phyloP scores from a whole-genome alignment of 2,329 filamentous ascomycete genomes.

The Talaromyces funiculosus region DNA sequence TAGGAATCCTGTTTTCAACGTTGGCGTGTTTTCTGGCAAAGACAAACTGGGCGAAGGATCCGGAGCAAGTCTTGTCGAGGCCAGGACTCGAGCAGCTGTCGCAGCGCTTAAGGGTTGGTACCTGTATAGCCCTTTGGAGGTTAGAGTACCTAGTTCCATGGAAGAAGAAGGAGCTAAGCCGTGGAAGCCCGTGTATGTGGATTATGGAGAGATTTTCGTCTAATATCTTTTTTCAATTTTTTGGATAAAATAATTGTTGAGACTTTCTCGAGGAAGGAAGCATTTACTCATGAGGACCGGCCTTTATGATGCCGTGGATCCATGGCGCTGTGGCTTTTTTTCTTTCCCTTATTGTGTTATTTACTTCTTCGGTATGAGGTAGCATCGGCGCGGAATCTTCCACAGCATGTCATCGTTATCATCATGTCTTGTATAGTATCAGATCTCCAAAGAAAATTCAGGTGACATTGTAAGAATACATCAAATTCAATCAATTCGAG shows the following conservation, averaged over 20 bases:
- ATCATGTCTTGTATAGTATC: conserved; percentile 34
- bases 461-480: conserved; percentile 8
- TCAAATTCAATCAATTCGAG: not conserved
- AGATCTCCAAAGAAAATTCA: conserved; percentile 7
- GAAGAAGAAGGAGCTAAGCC: conserved; percentile 55
- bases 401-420: conserved; percentile 13
- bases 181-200: conserved; percentile 64
- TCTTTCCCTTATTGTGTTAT: conserved; percentile 12
- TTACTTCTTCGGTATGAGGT: conserved; percentile 14
- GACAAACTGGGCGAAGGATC: conserved; percentile 92
- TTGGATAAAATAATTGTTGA: conserved; percentile 16
- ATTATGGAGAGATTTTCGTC: conserved; percentile 64
- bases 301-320: conserved; percentile 8
- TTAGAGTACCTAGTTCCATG: conserved; percentile 65
- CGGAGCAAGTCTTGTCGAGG: conserved; percentile 70
- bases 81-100: conserved; percentile 72
- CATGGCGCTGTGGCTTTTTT: conserved; percentile 10
- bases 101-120: conserved; percentile 92
- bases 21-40: conserved; percentile 84
- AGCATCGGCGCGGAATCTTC: conserved; percentile 14
- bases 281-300: conserved; percentile 18
- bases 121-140: conserved; percentile 73
- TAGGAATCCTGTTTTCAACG: conserved; percentile 82
- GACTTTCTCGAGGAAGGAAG: conserved; percentile 23
- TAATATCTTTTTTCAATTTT: conserved; percentile 23